Evolutionary conservation across 768 basidiomycete species (phyloP), one percentile per base, ranked within the genome.

Genomic region (Podaxis sp.): DNA sequence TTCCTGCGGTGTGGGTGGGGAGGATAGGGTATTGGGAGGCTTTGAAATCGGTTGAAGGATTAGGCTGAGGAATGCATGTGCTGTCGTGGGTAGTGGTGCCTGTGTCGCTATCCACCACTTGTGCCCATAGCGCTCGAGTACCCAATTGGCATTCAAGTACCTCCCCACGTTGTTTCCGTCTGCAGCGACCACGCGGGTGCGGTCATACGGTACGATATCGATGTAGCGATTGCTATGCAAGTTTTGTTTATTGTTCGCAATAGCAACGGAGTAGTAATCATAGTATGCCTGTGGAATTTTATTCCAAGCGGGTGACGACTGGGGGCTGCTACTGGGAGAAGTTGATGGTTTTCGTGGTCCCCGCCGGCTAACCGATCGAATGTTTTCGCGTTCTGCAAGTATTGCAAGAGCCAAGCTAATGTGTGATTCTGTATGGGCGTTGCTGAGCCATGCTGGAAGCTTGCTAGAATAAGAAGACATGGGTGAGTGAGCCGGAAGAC

Each of bases 51-150:
- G 80, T 63, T 85, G 83, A 38, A 84, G 71, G 65, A 94, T 78
- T 52, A 90, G 72, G 65, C 85, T 90, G 70, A 96, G 84, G 73
- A 94, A 94, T 4, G 90, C 77, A 69, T 95, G 89, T 0, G 83
- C 79, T 0, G 93, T 91, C 53, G 77, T 71, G 4, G 81, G 84
- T 37, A 93, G 75, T 0, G 94, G 92, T 0, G 93, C 94, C 70
- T 95, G 93, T 0, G 91, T 83, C 2, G 92, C 91, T 62, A 95
- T 90, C 90, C 92, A 93, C 85, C 85, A 87, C 68, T 87, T 90
- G 36, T 81, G 81, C 6, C 93, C 90, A 55, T 77, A 82, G 28
- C 80, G 75, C 70, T 95, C 94, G 50, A 82, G 78, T n/a, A 95
- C 87, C 89, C 93, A 95, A 69, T 84, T 92, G 13, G 89, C 94